Conservation (phyloP, 108 stramenopile genomes). For the Nitzschia sp. region DNA sequence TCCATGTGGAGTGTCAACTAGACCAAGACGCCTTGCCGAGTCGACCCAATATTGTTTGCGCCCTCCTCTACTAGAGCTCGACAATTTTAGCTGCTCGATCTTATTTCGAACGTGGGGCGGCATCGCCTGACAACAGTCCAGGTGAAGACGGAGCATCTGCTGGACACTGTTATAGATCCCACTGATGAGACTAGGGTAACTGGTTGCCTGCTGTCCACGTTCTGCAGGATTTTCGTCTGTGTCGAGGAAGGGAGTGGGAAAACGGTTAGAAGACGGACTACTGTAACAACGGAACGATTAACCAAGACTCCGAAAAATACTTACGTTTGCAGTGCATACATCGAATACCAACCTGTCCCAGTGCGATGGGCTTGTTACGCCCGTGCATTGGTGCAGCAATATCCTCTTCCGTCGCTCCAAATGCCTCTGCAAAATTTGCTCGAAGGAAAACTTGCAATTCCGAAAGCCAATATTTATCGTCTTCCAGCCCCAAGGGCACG, state of each 20-base stretch:
- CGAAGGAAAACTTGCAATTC: conserved; percentile 84
- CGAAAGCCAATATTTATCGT: conserved; percentile 85
- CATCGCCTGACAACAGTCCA: conserved; percentile 68
- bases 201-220: conserved; percentile 69
- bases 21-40: conserved; percentile 75
- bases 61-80: conserved; percentile 77
- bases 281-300: neutral
- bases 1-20: conserved; percentile 77
- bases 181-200: conserved; percentile 78
- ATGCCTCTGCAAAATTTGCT: conserved; percentile 79
- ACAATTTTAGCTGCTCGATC: conserved; percentile 62
- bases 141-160: conserved; percentile 86
- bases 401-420: conserved; percentile 72
- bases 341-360: conserved; percentile 87
- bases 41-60: conserved; percentile 91
- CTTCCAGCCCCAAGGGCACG: conserved; percentile 67
- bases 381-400: conserved; percentile 83
- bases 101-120: conserved; percentile 60
- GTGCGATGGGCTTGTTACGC: conserved; percentile 84
- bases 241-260: neutral
- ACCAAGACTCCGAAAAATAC: neutral
- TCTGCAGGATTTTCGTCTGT: conserved; percentile 55
- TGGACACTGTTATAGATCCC: conserved; percentile 87
- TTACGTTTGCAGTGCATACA: conserved; percentile 82
- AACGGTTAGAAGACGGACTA: neutral